Conservation (phyloP, 768 basidiomycete species). For the Lentinula sp. region DNA sequence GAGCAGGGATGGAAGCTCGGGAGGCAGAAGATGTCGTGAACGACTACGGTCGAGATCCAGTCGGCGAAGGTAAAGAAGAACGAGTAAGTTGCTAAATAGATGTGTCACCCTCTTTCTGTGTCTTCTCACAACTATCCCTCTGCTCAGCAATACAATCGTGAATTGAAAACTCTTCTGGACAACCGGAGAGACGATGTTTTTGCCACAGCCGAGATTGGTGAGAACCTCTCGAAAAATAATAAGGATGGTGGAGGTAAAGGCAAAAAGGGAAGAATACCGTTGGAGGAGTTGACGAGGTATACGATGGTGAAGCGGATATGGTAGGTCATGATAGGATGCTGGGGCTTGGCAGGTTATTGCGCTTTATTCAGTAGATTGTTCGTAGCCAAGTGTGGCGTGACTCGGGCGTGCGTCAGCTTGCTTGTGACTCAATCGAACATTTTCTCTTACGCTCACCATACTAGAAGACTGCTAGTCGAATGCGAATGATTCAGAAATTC, state of each 20-base stretch:
- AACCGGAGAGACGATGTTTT: conserved; percentile 64
- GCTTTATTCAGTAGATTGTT: too few species aligned
- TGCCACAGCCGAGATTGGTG: conserved; percentile 67
- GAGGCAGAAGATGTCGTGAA: conserved; percentile 73
- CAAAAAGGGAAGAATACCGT: conserved; percentile 57
- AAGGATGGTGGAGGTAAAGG: conserved; percentile 18
- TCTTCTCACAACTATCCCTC: neutral
- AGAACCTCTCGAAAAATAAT: conserved; percentile 28
- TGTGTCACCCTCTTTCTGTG: neutral
- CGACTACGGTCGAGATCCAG: conserved; percentile 84
- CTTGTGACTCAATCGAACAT: too few species aligned
- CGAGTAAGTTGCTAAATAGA: conserved; percentile 40
- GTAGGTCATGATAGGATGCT: conserved; percentile 19
- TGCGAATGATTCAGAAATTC: neutral
- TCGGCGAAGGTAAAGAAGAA: conserved; percentile 88
- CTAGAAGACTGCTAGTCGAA: too few species aligned
- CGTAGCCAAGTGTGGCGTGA: too few species aligned
- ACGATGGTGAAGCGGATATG: conserved; percentile 95
- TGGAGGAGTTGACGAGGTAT: conserved; percentile 89
- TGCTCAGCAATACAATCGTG: conserved; percentile 70
- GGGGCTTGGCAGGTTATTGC: too few species aligned
- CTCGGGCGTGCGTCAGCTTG: too few species aligned
- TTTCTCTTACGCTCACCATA: too few species aligned
- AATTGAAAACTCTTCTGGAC: conserved; percentile 68
- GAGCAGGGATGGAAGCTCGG: conserved; percentile 72